A percentile compares a stretch with the other conserved stretches of the same genome.
Evolutionary conservation across 805 yeast species (phyloP).

Genomic region (Wickerhamomyces pijperi): DNA sequence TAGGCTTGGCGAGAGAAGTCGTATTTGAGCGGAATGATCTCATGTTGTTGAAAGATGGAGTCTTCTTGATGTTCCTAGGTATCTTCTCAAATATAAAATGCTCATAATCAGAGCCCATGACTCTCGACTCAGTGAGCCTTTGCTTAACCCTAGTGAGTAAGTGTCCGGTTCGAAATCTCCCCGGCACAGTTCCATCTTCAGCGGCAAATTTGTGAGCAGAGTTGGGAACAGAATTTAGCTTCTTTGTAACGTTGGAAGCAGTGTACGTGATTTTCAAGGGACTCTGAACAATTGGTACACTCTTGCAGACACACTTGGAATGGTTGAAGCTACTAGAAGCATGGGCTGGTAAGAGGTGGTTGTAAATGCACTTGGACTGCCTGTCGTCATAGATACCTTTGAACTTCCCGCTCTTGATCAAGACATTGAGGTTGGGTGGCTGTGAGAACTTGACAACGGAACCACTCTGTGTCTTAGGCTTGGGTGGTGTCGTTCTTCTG

Average conservation of each 20-base stretch:
- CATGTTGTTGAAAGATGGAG: constrained; percentile 1
- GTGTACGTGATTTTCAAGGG: constrained; percentile 4
- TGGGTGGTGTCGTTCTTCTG: neutral
- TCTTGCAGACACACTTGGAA: constrained; percentile 9
- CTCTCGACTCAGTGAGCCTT: constrained; percentile 3
- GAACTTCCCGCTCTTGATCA: constrained; percentile 18
- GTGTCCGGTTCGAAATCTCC: neutral
- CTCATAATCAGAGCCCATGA: constrained; percentile 1
- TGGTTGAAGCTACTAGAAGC: neutral
- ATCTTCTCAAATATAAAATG: neutral
- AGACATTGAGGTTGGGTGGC: neutral
- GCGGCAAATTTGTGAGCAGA: neutral
- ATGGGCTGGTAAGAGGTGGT: neutral
- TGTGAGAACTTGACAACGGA: neutral
- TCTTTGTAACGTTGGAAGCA: neutral
- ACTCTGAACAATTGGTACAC: constrained; percentile 7
- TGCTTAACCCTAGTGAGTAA: constrained; percentile 1
- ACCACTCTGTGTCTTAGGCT: neutral
- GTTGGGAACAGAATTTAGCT: constrained; percentile 6
- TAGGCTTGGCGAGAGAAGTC: neutral
- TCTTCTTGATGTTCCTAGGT: neutral
- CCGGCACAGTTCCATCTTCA: neutral
- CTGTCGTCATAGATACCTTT: constrained; percentile 20
- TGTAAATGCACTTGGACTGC: constrained; percentile 12
- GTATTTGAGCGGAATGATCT: neutral